Evolutionary conservation across 2,329 filamentous ascomycete species (phyloP).

Genomic region (Talaromyces sp.): DNA sequence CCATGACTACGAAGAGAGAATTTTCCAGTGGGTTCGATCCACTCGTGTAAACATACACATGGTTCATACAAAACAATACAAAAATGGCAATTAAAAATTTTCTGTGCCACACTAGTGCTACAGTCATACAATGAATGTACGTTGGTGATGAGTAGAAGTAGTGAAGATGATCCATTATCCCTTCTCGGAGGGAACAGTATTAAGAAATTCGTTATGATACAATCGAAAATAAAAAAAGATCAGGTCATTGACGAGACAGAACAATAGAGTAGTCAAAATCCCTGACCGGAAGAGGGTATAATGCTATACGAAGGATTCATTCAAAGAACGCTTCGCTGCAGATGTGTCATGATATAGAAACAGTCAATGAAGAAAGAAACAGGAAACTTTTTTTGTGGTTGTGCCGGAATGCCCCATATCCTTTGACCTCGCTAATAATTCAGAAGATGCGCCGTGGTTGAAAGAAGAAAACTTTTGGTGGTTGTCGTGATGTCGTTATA

Average conservation of each 20-base stretch:
- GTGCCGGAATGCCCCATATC: background rate
- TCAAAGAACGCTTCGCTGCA: slow-evolving; percentile 9
- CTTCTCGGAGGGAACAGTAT: background rate
- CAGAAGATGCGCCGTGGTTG: slow-evolving; percentile 5
- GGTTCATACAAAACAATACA: slow-evolving; percentile 3
- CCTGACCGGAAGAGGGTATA: slow-evolving; percentile 15
- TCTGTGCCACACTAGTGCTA: too few relatives aligned
- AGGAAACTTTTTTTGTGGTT: background rate
- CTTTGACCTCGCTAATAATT: slow-evolving; percentile 10
- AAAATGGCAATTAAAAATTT: background rate
- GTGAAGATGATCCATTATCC: slow-evolving; percentile 4
- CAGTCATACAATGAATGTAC: background rate
- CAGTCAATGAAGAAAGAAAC: background rate
- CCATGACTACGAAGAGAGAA: background rate
- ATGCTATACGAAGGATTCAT: slow-evolving; percentile 15
- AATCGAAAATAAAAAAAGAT: background rate
- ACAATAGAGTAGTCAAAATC: slow-evolving; percentile 1
- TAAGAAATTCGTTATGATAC: slow-evolving; percentile 13
- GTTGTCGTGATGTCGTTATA: slow-evolving; percentile 10
- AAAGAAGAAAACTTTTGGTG: slow-evolving; percentile 7
- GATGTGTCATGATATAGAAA: slow-evolving; percentile 3
- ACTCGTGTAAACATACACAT: slow-evolving; percentile 1
- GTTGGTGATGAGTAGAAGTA: background rate
- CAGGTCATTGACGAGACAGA: background rate
- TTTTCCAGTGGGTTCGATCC: slow-evolving; percentile 5